Conservation (phyloP, 495 filamentous ascomycete species). For the Talaromyces thailandensis region DNA sequence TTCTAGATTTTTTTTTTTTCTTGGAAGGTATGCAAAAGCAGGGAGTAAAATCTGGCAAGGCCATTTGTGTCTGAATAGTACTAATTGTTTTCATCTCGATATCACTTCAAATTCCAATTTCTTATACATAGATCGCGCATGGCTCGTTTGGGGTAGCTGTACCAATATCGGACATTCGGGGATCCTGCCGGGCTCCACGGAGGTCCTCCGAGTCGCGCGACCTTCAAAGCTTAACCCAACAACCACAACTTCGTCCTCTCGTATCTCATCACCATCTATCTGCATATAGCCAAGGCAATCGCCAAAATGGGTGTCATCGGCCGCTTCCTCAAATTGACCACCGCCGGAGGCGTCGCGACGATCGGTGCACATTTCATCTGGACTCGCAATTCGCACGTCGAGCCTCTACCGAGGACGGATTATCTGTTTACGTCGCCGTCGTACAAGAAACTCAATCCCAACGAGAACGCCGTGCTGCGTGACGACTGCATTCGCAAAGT, state of each 20-base stretch:
- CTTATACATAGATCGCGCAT: not conserved
- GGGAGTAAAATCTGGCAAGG: too few species aligned
- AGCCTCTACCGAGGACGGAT: slow-evolving; percentile 46
- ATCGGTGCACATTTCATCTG: slow-evolving; percentile 31
- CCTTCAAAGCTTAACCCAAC: not conserved
- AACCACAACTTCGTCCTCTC: not conserved
- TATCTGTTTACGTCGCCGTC: slow-evolving; percentile 49
- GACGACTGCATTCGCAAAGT: slow-evolving; percentile 56
- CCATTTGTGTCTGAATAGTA: too few species aligned
- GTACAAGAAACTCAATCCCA: slow-evolving; percentile 51
- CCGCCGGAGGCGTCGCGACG: slow-evolving; percentile 31
- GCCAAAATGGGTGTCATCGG: slow-evolving; percentile 42
- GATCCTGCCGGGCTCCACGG: not conserved
- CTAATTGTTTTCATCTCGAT: not conserved
- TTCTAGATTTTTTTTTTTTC: not conserved
- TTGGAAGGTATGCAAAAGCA: not conserved
- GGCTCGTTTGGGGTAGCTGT: not conserved
- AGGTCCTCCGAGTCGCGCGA: not conserved
- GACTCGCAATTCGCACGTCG: slow-evolving; percentile 36
- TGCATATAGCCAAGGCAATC: not conserved
- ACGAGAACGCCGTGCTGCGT: slow-evolving; percentile 48
- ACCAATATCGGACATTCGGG: not conserved
- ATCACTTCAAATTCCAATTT: not conserved
- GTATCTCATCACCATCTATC: not conserved
- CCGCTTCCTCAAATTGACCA: slow-evolving; percentile 30